Conservation (phyloP, 208 protist species). For the Zelonia costaricensis region DNA sequence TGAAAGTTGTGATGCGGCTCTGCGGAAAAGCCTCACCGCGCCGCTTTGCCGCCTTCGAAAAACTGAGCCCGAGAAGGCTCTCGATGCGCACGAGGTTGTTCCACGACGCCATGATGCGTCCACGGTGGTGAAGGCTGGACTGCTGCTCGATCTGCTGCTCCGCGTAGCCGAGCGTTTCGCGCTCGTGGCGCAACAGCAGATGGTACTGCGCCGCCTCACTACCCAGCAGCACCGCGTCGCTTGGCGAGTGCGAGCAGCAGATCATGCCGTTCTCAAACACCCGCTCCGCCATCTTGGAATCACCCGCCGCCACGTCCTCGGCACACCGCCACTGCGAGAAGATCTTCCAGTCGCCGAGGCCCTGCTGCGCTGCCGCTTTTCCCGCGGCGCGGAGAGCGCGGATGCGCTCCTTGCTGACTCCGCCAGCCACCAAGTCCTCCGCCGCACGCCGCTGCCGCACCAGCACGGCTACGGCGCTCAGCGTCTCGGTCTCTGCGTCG, state of each 20-base stretch:
- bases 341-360: slow-evolving; percentile 73
- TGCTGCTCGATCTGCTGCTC: slow-evolving; percentile 79
- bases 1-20: slow-evolving; percentile 37
- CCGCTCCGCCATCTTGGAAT: slow-evolving; percentile 69
- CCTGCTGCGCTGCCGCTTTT: slow-evolving; percentile 57
- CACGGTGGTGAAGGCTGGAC: slow-evolving; percentile 38
- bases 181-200: slow-evolving; percentile 65
- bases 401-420: slow-evolving; percentile 23
- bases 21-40: slow-evolving; percentile 52
- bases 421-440: slow-evolving; percentile 7
- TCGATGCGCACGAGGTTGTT: slow-evolving; percentile 68
- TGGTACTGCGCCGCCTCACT: slow-evolving; percentile 68
- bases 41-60: slow-evolving; percentile 56
- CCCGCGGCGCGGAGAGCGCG: slow-evolving; percentile 56
- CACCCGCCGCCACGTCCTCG: slow-evolving; percentile 46
- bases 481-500: not conserved
- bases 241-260: slow-evolving; percentile 56
- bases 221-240: slow-evolving; percentile 54
- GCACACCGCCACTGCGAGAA: slow-evolving; percentile 78
- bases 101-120: slow-evolving; percentile 55
- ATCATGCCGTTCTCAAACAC: slow-evolving; percentile 77
- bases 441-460: slow-evolving; percentile 32
- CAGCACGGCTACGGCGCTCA: slow-evolving; percentile 8
- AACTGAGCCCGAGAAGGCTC: slow-evolving; percentile 50
- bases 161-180: slow-evolving; percentile 67